A percentile compares a stretch with the other conserved stretches of the same genome.
Conservation (phyloP, 495 filamentous ascomycete genomes). For the Bombardia bombarda region DNA sequence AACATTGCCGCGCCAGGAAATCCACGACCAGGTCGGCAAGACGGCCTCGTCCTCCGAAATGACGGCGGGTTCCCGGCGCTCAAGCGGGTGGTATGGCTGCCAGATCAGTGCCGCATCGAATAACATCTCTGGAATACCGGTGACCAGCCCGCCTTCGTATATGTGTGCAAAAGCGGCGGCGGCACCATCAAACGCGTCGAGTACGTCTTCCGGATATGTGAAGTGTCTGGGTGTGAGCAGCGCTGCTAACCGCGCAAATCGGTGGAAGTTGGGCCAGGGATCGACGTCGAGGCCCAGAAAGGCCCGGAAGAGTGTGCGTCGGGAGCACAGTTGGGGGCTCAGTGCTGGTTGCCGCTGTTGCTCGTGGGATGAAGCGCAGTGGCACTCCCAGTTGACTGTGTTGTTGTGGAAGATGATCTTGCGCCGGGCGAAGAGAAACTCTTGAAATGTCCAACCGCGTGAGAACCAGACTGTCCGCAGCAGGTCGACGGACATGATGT, state of each 20-base stretch:
- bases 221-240: slow-evolving; percentile 6
- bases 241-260: slow-evolving; percentile 6
- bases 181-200: slow-evolving; percentile 15
- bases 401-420: slow-evolving; percentile 16
- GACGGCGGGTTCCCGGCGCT: background rate
- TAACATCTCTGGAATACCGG: slow-evolving; percentile 9
- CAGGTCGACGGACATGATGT: slow-evolving; percentile 4
- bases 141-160: slow-evolving; percentile 8
- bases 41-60: slow-evolving; percentile 1
- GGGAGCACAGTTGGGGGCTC: background rate
- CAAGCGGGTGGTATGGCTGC: slow-evolving; percentile 6
- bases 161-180: background rate
- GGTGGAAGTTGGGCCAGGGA: slow-evolving; percentile 13
- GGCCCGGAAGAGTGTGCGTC: too few relatives aligned
- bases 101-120: slow-evolving; percentile 14
- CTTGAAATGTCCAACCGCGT: slow-evolving; percentile 20
- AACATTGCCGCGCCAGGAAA: slow-evolving; percentile 11
- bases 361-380: slow-evolving; percentile 9
- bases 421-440: slow-evolving; percentile 12
- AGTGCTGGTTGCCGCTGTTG: background rate
- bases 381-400: slow-evolving; percentile 13
- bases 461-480: slow-evolving; percentile 8
- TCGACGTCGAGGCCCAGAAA: slow-evolving; percentile 3
- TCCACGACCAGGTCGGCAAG: slow-evolving; percentile 17
- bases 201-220: slow-evolving; percentile 5